phyloP scores from a whole-genome alignment of 1,139 yeast species.

The Taiozyma onychis region DNA sequence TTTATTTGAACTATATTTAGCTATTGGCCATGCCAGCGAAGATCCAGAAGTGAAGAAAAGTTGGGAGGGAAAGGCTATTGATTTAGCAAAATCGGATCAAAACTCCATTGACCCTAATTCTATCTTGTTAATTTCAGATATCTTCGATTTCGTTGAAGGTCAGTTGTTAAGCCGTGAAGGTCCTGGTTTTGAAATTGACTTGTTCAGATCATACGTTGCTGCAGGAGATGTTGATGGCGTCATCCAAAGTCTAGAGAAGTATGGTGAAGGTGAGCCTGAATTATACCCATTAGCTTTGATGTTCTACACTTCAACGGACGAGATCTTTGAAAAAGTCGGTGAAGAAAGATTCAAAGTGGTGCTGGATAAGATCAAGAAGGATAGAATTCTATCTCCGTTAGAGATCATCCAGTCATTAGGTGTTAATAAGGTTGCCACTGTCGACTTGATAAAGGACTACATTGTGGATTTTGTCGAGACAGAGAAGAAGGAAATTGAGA shows the following conservation, averaged over 20 bases:
- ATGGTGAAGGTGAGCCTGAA: slow-evolving; percentile 59
- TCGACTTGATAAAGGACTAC: slow-evolving; percentile 70
- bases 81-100: slow-evolving; percentile 40
- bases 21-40: slow-evolving; percentile 42
- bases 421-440: slow-evolving; percentile 56
- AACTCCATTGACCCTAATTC: slow-evolving; percentile 49
- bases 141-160: slow-evolving; percentile 47
- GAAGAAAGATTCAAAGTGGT: slow-evolving; percentile 45
- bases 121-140: slow-evolving; percentile 59
- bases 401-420: slow-evolving; percentile 72
- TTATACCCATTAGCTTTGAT: slow-evolving; percentile 62
- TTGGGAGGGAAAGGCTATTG: slow-evolving; percentile 66
- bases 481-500: slow-evolving; percentile 61
- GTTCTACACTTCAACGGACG: slow-evolving; percentile 55
- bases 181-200: slow-evolving; percentile 38
- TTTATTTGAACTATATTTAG: slow-evolving; percentile 73
- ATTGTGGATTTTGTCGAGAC: slow-evolving; percentile 55
- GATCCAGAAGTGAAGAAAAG: slow-evolving; percentile 30
- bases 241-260: slow-evolving; percentile 47
- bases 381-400: slow-evolving; percentile 61
- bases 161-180: slow-evolving; percentile 31
- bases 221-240: slow-evolving; percentile 55
- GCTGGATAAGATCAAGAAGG: slow-evolving; percentile 46
- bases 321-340: slow-evolving; percentile 48
- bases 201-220: slow-evolving; percentile 59